Conservation (phyloP, 805 yeast species). For the Yamadazyma laniorum region DNA sequence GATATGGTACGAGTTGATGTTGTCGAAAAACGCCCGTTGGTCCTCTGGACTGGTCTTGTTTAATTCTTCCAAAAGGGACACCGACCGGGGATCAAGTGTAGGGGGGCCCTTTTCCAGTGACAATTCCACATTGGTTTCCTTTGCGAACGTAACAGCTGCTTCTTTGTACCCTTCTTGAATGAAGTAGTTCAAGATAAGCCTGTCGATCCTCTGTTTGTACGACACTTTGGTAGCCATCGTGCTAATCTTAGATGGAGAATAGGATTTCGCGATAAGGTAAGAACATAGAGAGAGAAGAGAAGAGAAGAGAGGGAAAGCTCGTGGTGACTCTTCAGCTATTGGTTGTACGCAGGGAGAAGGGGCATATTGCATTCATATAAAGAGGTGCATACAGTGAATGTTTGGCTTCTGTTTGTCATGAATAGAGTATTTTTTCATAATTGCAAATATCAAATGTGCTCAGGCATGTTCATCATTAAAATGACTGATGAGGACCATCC, state of each 20-base stretch:
- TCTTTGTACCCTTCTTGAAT: constrained; percentile 75
- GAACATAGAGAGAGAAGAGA: too few relatives aligned
- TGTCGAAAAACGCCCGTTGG: constrained; percentile 16
- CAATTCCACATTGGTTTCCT: constrained; percentile 46
- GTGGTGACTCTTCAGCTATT: too few relatives aligned
- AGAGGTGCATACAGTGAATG: too few relatives aligned
- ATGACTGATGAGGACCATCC: constrained; percentile 93
- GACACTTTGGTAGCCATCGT: constrained; percentile 1
- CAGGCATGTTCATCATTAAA: constrained; percentile 82
- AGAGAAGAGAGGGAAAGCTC: too few relatives aligned
- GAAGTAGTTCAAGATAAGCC: constrained; percentile 66
- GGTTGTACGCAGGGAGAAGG: too few relatives aligned
- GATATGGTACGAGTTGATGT: constrained; percentile 11
- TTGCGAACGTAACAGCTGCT: constrained; percentile 61
- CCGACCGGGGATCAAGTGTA: not conserved
- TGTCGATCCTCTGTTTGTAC: constrained; percentile 41
- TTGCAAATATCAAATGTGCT: constrained; percentile 20
- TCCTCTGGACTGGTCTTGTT: constrained; percentile 10
- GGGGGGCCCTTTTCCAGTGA: not conserved
- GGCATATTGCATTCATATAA: too few relatives aligned
- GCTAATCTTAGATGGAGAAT: not conserved
- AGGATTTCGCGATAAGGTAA: constrained; percentile 1
- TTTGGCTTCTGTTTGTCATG: not conserved
- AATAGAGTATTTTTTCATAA: not conserved
- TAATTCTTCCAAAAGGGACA: constrained; percentile 13